phyloP scores from a whole-genome alignment of 768 basidiomycete species.

The Pisolithus tinctorius region DNA sequence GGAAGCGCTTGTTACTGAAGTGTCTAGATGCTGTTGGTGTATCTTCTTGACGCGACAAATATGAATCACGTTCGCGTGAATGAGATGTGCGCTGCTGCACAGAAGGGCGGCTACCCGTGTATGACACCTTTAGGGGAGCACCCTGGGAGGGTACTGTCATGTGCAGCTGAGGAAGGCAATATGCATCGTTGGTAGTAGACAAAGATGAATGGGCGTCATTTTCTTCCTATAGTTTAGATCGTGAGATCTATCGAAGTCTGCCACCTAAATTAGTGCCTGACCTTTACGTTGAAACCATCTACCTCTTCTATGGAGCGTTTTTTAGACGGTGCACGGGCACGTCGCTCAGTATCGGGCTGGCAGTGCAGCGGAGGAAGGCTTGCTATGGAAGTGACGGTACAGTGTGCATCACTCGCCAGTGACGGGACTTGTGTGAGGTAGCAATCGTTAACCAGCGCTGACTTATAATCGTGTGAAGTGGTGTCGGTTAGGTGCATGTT shows the following conservation, averaged over 20 bases:
- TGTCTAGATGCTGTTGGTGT: constrained; percentile 16
- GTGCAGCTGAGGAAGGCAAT: constrained; percentile 17
- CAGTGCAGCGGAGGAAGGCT: constrained; percentile 9
- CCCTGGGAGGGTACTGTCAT: constrained; percentile 20
- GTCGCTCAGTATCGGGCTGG: constrained; percentile 13
- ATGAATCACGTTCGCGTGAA: constrained; percentile 12
- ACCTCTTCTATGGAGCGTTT: constrained; percentile 27
- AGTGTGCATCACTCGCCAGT: constrained; percentile 20
- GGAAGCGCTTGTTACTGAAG: constrained; percentile 21
- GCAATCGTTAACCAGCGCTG: constrained; percentile 26
- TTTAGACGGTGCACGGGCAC: constrained; percentile 20
- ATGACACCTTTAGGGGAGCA: constrained; percentile 12
- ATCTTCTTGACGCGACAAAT: constrained; percentile 20
- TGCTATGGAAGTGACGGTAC: constrained; percentile 12
- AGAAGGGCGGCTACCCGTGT: constrained; percentile 3
- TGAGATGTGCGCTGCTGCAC: constrained; percentile 12
- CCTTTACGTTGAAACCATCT: constrained; percentile 25
- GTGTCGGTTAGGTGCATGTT: constrained; percentile 8
- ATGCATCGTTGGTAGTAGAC: constrained; percentile 16
- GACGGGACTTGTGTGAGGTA: constrained; percentile 28
- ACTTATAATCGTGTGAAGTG: constrained; percentile 25
- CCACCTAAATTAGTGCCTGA: constrained; percentile 25
- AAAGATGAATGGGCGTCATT: constrained; percentile 15
- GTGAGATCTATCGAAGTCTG: constrained; percentile 14
- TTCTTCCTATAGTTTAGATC: constrained; percentile 24